Evolutionary conservation across 148 eudicot species (phyloP).

Genomic region (Suaeda aralocaspica): DNA sequence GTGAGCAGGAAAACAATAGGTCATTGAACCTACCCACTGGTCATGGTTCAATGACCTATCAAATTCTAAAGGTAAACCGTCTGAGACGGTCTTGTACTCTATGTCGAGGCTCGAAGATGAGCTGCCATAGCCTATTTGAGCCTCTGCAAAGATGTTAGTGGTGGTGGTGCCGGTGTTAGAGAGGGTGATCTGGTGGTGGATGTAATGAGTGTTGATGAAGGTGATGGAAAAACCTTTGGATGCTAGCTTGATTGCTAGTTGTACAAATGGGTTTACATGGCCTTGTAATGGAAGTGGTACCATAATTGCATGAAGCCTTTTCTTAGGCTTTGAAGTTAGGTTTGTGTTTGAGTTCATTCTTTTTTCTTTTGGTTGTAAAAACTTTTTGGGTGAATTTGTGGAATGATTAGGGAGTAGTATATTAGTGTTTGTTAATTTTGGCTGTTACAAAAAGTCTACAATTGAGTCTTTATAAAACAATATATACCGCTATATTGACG

Average conservation of each 20-base stretch:
- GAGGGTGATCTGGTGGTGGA: constrained; percentile 43
- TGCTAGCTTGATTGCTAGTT: constrained; percentile 65
- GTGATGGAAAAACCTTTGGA: constrained; percentile 61
- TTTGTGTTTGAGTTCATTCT: constrained; percentile 1
- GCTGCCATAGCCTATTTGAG: background rate
- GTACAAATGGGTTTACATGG: constrained; percentile 55
- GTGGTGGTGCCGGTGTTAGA: constrained; percentile 18
- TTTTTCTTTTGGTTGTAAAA: background rate
- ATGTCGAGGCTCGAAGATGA: constrained; percentile 35
- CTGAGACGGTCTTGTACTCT: constrained; percentile 22
- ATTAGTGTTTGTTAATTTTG: too few relatives aligned
- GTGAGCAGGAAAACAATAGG: constrained; percentile 22
- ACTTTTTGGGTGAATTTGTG: background rate
- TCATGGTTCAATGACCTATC: constrained; percentile 33
- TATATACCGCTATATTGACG: too few relatives aligned
- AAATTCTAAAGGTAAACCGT: constrained; percentile 27
- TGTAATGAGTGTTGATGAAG: constrained; percentile 52
- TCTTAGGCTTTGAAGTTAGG: background rate
- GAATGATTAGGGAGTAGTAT: too few relatives aligned
- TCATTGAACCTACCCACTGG: constrained; percentile 14
- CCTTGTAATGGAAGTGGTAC: constrained; percentile 56
- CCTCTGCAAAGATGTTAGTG: constrained; percentile 42
- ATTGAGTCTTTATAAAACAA: too few relatives aligned
- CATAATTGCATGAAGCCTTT: constrained; percentile 44
- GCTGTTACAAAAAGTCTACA: too few relatives aligned